phyloP scores from a whole-genome alignment of 805 yeast species.

The Yarrowia sp. region DNA sequence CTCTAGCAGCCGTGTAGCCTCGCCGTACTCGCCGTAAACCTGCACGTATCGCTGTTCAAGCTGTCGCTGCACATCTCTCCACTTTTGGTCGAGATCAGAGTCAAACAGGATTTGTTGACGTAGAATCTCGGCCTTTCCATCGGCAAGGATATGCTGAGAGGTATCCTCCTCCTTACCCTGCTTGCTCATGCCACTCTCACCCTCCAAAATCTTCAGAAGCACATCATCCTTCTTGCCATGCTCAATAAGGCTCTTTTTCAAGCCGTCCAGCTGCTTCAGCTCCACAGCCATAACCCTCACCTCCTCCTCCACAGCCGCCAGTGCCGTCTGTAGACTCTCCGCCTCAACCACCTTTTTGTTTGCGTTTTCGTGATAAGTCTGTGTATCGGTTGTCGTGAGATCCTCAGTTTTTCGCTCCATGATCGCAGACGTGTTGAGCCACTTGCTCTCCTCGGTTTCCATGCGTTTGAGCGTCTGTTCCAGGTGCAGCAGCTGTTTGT shows the following conservation, averaged over 20 bases:
- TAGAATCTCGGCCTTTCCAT: constrained; percentile 29
- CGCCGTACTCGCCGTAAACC: constrained; percentile 39
- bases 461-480: constrained; percentile 30
- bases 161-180: too few species aligned
- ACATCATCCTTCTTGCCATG: neutral
- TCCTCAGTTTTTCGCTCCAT: constrained; percentile 27
- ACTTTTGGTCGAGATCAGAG: constrained; percentile 38
- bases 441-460: constrained; percentile 19
- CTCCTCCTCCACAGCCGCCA: constrained; percentile 4
- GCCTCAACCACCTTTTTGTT: constrained; percentile 24
- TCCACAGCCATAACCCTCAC: neutral
- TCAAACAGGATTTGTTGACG: constrained; percentile 34
- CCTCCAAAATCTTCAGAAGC: neutral
- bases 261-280: neutral
- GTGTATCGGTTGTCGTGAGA: constrained; percentile 28
- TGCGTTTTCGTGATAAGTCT: constrained; percentile 30
- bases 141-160: neutral
- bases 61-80: constrained; percentile 40
- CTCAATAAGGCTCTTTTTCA: neutral
- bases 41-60: constrained; percentile 41
- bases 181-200: neutral
- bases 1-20: constrained; percentile 34
- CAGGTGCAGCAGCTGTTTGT: constrained; percentile 32
- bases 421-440: constrained; percentile 19
- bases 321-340: neutral